A percentile compares a stretch with the other conserved stretches of the same genome.
These are phyloP conservation scores for Cryptosporidium felis DNA, from an alignment of 169 alveolate species.

Conservation along the genomic window DNA sequence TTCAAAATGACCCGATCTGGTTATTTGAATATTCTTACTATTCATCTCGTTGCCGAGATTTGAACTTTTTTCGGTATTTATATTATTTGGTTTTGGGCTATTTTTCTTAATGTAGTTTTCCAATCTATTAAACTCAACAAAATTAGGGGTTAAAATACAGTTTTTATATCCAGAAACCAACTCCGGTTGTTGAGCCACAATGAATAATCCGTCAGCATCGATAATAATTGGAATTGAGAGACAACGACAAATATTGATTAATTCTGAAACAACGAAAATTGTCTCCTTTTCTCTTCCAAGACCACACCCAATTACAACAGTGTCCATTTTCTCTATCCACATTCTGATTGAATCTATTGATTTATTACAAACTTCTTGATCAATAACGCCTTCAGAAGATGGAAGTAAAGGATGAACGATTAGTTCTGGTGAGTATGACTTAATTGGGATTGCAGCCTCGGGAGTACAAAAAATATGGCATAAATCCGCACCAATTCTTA, in stretches of 20 bases:
- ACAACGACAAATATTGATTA: conserved; percentile 75
- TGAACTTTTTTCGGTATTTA: neutral
- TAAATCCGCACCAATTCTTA: conserved; percentile 90
- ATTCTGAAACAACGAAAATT: conserved; percentile 69
- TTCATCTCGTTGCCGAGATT: neutral
- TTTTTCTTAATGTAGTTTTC: conserved; percentile 58
- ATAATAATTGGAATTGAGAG: conserved; percentile 77
- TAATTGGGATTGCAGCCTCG: conserved; percentile 89
- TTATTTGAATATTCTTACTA: too few relatives aligned
- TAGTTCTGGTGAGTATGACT: conserved; percentile 91
- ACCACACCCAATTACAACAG: conserved; percentile 91
- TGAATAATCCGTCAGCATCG: conserved; percentile 87
- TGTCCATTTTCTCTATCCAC: conserved; percentile 79
- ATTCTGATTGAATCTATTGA: conserved; percentile 71
- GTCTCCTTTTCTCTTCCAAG: conserved; percentile 83
- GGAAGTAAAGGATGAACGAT: conserved; percentile 87
- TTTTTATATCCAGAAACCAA: conserved; percentile 43
- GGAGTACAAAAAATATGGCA: conserved; percentile 87
- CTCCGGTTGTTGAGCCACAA: conserved; percentile 72
- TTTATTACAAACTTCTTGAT: conserved; percentile 71
- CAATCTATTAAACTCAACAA: conserved; percentile 77
- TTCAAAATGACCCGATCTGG: neutral
- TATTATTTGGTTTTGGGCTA: conserved; percentile 36
- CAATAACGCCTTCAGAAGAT: conserved; percentile 7
- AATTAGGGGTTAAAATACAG: conserved; percentile 85